Percentiles rank a stretch among this genome's conserved stretches.
These are phyloP conservation scores for Pythium utonaiense DNA, from an alignment of 352 stramenopile species.

Conservation along the genomic window DNA sequence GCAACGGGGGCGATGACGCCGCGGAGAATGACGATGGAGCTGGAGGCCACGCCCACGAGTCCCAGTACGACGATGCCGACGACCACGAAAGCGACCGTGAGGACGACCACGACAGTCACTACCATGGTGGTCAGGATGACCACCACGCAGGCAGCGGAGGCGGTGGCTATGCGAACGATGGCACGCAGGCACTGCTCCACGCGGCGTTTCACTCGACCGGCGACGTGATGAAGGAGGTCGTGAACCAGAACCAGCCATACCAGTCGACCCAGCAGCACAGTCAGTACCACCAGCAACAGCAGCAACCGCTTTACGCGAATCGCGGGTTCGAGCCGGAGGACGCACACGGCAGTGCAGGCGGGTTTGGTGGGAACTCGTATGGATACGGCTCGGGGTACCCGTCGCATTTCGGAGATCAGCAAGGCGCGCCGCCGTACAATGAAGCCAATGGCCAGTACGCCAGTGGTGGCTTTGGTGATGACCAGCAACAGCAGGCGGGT, in stretches of 20 bases:
- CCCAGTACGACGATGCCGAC: slow-evolving; percentile 15
- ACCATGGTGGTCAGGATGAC: slow-evolving; percentile 22
- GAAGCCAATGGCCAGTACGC: slow-evolving; percentile 5
- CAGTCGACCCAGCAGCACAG: slow-evolving; percentile 34
- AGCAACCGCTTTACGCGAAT: slow-evolving; percentile 36
- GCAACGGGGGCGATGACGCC: not conserved
- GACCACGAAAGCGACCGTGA: slow-evolving; percentile 23
- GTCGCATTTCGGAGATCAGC: slow-evolving; percentile 28
- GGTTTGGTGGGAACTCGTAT: slow-evolving; percentile 16
- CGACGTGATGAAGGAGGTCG: slow-evolving; percentile 71
- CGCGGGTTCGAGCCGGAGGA: slow-evolving; percentile 69
- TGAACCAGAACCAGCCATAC: slow-evolving; percentile 37
- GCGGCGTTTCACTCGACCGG: slow-evolving; percentile 70
- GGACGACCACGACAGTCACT: slow-evolving; percentile 17
- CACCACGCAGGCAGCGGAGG: slow-evolving; percentile 25
- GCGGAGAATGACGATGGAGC: slow-evolving; percentile 1
- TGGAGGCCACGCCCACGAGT: slow-evolving; percentile 3
- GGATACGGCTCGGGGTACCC: slow-evolving; percentile 28
- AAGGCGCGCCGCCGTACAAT: not conserved
- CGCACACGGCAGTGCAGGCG: slow-evolving; percentile 23
- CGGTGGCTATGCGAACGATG: slow-evolving; percentile 35
- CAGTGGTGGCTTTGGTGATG: slow-evolving; percentile 16
- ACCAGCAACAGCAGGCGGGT: slow-evolving; percentile 13
- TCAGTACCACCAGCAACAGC: slow-evolving; percentile 22
- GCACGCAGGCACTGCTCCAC: slow-evolving; percentile 62